A percentile compares a stretch with the other conserved stretches of the same genome.
Conservation (phyloP, 164 flowering plant genomes). For the Santalum album region DNA sequence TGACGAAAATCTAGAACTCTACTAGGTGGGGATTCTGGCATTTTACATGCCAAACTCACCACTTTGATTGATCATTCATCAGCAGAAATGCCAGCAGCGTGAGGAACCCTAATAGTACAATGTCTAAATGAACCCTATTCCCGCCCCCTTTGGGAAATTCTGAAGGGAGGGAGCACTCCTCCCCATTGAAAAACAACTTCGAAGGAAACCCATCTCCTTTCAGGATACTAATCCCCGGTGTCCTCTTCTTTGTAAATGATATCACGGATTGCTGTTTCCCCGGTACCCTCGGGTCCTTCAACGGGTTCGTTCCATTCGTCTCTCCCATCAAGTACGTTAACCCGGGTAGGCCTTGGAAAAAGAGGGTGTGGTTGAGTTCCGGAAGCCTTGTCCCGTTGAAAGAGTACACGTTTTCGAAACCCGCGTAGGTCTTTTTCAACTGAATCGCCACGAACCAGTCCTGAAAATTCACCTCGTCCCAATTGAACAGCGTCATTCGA, state of each 20-base stretch:
- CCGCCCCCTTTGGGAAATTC: background rate
- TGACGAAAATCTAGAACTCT: no score
- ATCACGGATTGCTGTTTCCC: constrained; percentile 3
- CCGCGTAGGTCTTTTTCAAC: background rate
- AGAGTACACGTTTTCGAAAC: background rate
- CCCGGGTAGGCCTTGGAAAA: background rate
- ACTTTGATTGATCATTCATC: no score
- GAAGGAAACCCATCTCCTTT: background rate
- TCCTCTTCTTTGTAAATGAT: background rate
- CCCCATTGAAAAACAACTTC: constrained; percentile 1
- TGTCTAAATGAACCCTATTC: background rate
- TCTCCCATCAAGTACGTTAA: background rate
- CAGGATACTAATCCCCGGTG: background rate
- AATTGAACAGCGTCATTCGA: background rate
- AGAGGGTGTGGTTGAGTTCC: background rate
- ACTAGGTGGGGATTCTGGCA: no score
- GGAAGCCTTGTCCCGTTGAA: background rate
- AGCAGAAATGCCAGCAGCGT: no score
- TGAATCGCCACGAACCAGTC: background rate
- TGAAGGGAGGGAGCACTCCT: background rate
- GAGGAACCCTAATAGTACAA: no score
- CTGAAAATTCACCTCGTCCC: background rate
- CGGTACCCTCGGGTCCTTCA: background rate
- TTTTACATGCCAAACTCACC: no score
- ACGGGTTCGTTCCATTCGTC: background rate